Conservation (phyloP, 2,329 filamentous ascomycete genomes). For the Cercospora sojina region DNA sequence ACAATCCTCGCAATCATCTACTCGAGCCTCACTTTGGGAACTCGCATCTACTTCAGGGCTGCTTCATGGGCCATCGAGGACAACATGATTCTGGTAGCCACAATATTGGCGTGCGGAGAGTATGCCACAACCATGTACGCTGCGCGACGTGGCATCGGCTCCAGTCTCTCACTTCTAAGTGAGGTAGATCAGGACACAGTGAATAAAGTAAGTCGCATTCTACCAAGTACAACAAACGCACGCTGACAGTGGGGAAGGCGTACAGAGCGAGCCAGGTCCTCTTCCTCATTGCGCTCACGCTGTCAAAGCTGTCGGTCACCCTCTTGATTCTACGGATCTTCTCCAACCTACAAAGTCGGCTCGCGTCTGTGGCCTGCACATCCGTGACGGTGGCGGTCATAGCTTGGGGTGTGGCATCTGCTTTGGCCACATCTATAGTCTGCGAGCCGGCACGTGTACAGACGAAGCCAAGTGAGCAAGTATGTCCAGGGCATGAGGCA, state of each 20-base stretch:
- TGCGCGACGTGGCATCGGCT: neutral
- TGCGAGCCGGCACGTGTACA: neutral
- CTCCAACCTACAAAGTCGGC: neutral
- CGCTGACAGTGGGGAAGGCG: neutral
- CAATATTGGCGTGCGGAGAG: neutral
- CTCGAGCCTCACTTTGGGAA: neutral
- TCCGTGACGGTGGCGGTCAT: neutral
- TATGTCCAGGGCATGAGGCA: neutral
- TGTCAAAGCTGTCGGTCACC: neutral
- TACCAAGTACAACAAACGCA: neutral
- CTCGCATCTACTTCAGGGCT: neutral
- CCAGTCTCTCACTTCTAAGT: neutral
- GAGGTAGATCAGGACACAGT: neutral
- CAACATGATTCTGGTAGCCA: neutral
- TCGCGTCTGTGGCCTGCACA: neutral
- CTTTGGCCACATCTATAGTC: neutral
- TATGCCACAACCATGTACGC: constrained; percentile 1
- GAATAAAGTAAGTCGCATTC: neutral
- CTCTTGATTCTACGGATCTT: neutral
- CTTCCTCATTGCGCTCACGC: neutral
- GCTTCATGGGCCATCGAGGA: neutral
- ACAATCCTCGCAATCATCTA: neutral
- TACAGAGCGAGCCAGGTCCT: neutral
- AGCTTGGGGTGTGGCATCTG: neutral
- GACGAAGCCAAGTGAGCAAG: neutral